These are phyloP conservation scores for Dictyostelium purpureum DNA, from an alignment of 78 protist genomes.

Conservation along the genomic window DNA sequence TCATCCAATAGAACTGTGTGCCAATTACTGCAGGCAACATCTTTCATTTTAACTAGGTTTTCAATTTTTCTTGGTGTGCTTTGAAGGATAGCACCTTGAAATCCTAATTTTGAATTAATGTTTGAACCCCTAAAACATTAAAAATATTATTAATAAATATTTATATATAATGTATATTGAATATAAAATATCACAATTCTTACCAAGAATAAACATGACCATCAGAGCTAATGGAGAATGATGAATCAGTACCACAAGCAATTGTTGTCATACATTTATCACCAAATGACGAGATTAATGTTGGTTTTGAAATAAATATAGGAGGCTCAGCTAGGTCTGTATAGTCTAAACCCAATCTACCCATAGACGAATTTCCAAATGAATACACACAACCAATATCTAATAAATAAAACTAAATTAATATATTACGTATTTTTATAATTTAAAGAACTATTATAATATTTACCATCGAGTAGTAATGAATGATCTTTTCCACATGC, in stretches of 20 bases:
- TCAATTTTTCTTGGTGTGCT: not conserved
- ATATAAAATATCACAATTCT: too few relatives aligned
- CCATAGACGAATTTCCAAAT: constrained; percentile 33
- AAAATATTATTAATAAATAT: too few relatives aligned
- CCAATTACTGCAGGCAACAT: constrained; percentile 36
- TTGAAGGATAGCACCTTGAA: too few relatives aligned
- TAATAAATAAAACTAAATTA: too few relatives aligned
- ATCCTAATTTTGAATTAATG: not conserved
- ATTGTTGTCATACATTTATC: not conserved
- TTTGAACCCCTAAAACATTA: too few relatives aligned
- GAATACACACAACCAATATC: constrained; percentile 9
- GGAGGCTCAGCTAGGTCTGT: not conserved
- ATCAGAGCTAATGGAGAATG: not conserved
- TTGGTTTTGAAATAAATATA: constrained; percentile 7
- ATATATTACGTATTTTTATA: too few relatives aligned
- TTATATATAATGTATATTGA: too few relatives aligned
- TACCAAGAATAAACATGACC: constrained; percentile 38
- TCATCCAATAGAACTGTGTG: not conserved
- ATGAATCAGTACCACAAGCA: constrained; percentile 33
- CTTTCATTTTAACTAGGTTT: not conserved
- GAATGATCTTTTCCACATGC: constrained; percentile 61
- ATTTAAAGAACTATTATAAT: too few relatives aligned
- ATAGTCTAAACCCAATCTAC: constrained; percentile 29
- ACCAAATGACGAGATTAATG: not conserved
- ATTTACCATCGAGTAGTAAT: constrained; percentile 41